Evolutionary conservation across 1,139 yeast genomes (phyloP), one percentile per base, ranked within the genome.

Genomic region (Diutina catenulata): DNA sequence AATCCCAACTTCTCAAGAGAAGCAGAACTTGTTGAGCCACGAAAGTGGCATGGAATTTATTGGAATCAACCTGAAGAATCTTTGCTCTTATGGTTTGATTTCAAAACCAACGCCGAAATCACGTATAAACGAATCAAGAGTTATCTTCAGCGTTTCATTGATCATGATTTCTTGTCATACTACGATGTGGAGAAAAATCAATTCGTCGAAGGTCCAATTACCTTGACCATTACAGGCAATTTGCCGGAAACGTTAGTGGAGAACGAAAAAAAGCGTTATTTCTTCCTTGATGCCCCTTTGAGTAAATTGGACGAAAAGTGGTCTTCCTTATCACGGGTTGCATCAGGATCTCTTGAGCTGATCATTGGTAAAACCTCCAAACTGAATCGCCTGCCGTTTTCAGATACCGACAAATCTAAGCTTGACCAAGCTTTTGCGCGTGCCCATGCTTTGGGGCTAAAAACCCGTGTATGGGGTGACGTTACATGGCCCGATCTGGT

Each of bases 381-480:
- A 4, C 37, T 46, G 16, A 40, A 39, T 15, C 20, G 33, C 9
- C 41, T 38, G 5, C 47, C 39, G 2, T 60, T 64, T 26, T 45
- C 49, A 8, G 44, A 45, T 1, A 43, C 38, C 1, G 61, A 60
- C 29, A 47, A 47, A 38, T n/a, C 31, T 3, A 48, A 32, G 13
- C 42, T 65, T 24, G 42, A 46, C 13, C 39, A 39, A 2, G 44
- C 39, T 33, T 52, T 64, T 33, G 56, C 54, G 21, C 41, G 40
- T 19, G 70, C 70, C 13, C 70, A 66, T 42, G 42, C 53, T 25
- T 53, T 56, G 40, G 59, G 59, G 2, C 45, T 65, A 33, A 62
- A 62, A 41, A 62, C 71, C 0, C 50, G 71, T 41, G 49, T 66
- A 13, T 66, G 71, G 71, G 71, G 71, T 9, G 69, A 61, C 24